Evolutionary conservation across 2,329 filamentous ascomycete species (phyloP).

Genomic region (Triangularia setosa): DNA sequence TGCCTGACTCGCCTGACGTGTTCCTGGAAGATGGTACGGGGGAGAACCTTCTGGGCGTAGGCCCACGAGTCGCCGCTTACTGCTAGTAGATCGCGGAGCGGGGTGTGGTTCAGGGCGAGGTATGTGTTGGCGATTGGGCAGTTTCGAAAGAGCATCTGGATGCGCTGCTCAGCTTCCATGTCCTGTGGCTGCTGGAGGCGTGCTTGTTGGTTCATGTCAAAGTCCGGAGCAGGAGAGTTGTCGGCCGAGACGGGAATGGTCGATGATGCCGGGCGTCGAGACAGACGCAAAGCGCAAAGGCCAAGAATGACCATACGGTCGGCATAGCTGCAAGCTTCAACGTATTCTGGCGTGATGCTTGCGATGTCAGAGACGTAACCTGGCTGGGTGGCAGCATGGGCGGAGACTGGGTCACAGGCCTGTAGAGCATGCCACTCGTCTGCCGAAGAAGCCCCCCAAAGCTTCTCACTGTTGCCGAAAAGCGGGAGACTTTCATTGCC

Average conservation of each 20-base stretch:
- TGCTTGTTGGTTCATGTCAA: slow-evolving; percentile 19
- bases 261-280: slow-evolving; percentile 28
- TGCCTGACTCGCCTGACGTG: slow-evolving; percentile 44
- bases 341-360: slow-evolving; percentile 33
- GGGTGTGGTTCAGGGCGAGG: slow-evolving; percentile 54
- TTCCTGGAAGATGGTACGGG: slow-evolving; percentile 41
- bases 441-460: slow-evolving; percentile 47
- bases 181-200: slow-evolving; percentile 8
- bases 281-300: slow-evolving; percentile 36
- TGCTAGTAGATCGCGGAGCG: slow-evolving; percentile 54
- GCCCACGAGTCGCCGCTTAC: slow-evolving; percentile 57
- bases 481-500: slow-evolving; percentile 45
- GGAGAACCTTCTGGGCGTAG: slow-evolving; percentile 51
- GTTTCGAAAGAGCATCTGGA: slow-evolving; percentile 42
- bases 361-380: slow-evolving; percentile 32
- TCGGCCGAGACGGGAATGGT: slow-evolving; percentile 16
- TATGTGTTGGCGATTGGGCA: slow-evolving; percentile 50
- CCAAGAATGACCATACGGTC: slow-evolving; percentile 41
- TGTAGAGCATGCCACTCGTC: slow-evolving; percentile 41
- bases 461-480: slow-evolving; percentile 38
- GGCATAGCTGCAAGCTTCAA: slow-evolving; percentile 35
- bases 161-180: slow-evolving; percentile 27
- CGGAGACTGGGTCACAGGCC: slow-evolving; percentile 30
- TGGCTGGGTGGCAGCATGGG: slow-evolving; percentile 29
- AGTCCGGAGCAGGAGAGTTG: slow-evolving; percentile 26